Percentiles rank a stretch among this genome's conserved stretches.
phyloP scores from a whole-genome alignment of 192 early-diverging fungal genomes.

The Umbelopsis vinacea region DNA sequence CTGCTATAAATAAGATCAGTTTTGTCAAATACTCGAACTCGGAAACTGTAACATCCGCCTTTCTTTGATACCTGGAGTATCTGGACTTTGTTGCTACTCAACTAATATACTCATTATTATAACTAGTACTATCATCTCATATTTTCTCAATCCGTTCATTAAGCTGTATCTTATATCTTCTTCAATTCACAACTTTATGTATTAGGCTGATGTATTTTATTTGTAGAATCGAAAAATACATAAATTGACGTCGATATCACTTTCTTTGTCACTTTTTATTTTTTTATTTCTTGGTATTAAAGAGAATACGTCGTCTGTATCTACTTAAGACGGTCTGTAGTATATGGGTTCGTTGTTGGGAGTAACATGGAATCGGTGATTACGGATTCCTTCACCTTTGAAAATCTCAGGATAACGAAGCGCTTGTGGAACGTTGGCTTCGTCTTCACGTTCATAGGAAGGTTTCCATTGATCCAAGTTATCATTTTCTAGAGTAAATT shows the following conservation, averaged over 20 bases:
- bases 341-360: constrained; percentile 37
- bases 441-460: constrained; percentile 58
- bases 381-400: constrained; percentile 69
- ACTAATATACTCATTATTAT: no score
- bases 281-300: not conserved
- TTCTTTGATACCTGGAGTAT: no score
- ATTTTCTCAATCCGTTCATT: no score
- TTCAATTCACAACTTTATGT: no score
- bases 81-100: no score
- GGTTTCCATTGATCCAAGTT: constrained; percentile 49
- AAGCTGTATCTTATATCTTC: no score
- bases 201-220: no score
- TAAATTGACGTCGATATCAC: no score
- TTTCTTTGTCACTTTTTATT: not conserved
- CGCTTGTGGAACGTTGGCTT: constrained; percentile 52
- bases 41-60: no score
- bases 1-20: not conserved
- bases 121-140: no score
- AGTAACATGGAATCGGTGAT: constrained; percentile 82
- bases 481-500: constrained; percentile 66
- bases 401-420: constrained; percentile 74
- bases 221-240: no score
- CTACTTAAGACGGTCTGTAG: constrained; percentile 56
- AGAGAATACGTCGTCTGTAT: constrained; percentile 28
- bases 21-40: not conserved